Conservation (phyloP, 2,329 filamentous ascomycete genomes). For the Beauveria sp. region DNA sequence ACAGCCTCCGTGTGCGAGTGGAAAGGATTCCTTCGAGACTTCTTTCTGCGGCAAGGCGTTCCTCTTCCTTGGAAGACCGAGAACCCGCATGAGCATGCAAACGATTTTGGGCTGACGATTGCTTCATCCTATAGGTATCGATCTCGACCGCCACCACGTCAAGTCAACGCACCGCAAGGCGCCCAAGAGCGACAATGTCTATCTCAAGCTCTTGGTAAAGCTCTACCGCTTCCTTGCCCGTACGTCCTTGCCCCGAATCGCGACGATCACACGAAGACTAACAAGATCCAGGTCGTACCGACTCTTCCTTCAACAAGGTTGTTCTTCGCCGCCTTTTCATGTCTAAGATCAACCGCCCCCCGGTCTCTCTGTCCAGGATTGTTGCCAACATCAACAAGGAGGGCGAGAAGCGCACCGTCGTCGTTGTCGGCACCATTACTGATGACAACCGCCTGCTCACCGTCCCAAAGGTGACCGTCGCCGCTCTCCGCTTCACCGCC, state of each 20-base stretch:
- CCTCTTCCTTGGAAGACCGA: conserved; percentile 17
- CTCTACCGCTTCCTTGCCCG: conserved; percentile 94
- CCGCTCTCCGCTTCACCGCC: conserved; percentile 92
- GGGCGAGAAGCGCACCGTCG: conserved; percentile 75
- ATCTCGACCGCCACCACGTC: conserved; percentile 64
- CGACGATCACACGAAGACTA: conserved; percentile 1
- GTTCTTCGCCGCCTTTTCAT: conserved; percentile 96
- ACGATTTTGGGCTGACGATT: conserved; percentile 55
- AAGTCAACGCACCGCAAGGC: conserved; percentile 78
- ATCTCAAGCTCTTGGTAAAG: conserved; percentile 96
- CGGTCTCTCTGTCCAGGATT: conserved; percentile 90
- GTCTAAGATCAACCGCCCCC: conserved; percentile 96
- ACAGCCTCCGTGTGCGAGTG: conserved; percentile 46
- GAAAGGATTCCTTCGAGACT: conserved; percentile 19
- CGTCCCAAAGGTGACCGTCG: conserved; percentile 87
- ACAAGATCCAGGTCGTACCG: conserved; percentile 68
- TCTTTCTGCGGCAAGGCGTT: conserved; percentile 12
- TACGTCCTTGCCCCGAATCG: conserved; percentile 43
- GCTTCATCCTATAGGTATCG: conserved; percentile 55
- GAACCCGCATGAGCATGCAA: conserved; percentile 53
- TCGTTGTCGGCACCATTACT: conserved; percentile 90
- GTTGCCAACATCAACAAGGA: conserved; percentile 60
- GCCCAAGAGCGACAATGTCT: conserved; percentile 97
- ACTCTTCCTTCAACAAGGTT: conserved; percentile 97
- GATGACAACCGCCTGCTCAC: conserved; percentile 92